Conservation (phyloP, 176 grass and related monocot genomes). For the Secale cereale region DNA sequence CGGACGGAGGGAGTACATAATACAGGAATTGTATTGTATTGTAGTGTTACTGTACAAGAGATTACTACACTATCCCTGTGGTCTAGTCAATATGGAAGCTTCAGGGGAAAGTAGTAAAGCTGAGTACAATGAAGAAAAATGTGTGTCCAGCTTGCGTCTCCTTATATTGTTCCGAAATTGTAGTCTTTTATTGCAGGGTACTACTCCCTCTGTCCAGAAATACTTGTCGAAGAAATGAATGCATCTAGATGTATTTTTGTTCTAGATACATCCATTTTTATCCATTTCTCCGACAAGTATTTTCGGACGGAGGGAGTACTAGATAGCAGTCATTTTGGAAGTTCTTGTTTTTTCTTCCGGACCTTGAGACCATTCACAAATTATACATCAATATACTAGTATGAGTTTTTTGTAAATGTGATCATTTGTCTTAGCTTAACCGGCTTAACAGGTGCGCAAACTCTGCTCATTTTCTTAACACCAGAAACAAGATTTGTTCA, state of each 20-base stretch:
- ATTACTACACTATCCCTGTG: not conserved
- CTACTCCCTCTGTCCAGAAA: no score
- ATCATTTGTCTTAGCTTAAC: not conserved
- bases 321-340: not conserved
- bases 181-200: not conserved
- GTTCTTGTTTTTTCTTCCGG: not conserved
- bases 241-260: no score
- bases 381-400: not conserved
- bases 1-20: no score
- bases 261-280: no score
- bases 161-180: not conserved
- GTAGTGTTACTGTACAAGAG: constrained; percentile 21
- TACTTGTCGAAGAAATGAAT: no score
- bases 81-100: constrained; percentile 3
- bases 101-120: constrained; percentile 13
- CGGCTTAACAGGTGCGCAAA: not conserved
- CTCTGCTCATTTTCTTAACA: not conserved
- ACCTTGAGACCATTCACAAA: not conserved
- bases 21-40: constrained; percentile 11
- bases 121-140: not conserved
- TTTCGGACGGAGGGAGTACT: not conserved
- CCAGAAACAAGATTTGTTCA: not conserved
- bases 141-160: not conserved
- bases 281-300: no score
- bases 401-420: not conserved